Base-by-base conservation (phyloP, 2,329 filamentous ascomycete species). In the Sordariomycetes sp. region DNA sequence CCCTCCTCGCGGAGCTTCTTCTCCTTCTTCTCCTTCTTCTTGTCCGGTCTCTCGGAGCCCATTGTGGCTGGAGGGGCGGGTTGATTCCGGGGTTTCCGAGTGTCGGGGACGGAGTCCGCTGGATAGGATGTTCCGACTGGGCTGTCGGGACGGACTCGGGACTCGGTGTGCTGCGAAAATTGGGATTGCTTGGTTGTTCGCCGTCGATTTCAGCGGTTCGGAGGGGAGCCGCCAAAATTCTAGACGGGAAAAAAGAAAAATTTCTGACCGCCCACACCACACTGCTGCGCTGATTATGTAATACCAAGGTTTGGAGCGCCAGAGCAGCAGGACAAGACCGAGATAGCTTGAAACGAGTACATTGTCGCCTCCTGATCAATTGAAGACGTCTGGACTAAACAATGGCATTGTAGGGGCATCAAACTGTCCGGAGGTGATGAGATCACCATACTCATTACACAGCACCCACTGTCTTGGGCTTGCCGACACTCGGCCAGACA, bases 1-100 rank as follows among this genome's bases (percentile, higher is more conserved):
- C 77, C 73, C 58, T 74, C 75, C 60, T 82, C 79, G 71, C 75
- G 78, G 67, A 76, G 74, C 77, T 80, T 81, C 76, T 82, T 81
- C 57, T 82, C 79, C 72, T 82, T 81, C 74, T 80, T 81, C 60
- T 69, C 67, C 67, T 70, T 70, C 65, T 64, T 78, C 70, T 77
- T 76, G 57, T 76, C 74, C 63, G 73, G 72, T 67, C 74, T 72
- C 67, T 76, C 75, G 67, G 75, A 69, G 67, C 75, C 76, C 76
- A 78, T 78, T 68, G 66, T 60, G 56, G 18, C 12, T 16, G 55
- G 24, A 22, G 46, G 20, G 20, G n/a, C n/a, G 20, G 22, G 46
- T 6, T 20, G 5, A 1, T 50, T 11, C 6, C 8, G n/a, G 22
- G 20, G 14, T 43, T 25, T 20, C 20, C n/a, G 37, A 48, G 37